Percentiles rank a stretch among this genome's conserved stretches.
phyloP scores from a whole-genome alignment of 208 protist species.

The Entamoeba invadens region DNA sequence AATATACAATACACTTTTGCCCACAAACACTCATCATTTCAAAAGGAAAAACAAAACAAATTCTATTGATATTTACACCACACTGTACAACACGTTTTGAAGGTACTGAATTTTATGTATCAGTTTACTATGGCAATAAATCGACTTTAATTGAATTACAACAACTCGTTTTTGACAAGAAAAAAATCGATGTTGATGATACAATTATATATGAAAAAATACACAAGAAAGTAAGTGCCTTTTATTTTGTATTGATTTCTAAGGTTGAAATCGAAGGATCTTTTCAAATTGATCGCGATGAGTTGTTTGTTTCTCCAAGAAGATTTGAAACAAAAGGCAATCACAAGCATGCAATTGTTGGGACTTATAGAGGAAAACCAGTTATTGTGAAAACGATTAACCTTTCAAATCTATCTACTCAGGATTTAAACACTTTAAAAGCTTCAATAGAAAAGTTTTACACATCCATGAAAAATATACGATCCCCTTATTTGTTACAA shows the following conservation, averaged over 20 bases:
- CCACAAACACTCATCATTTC: neutral
- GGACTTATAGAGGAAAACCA: neutral
- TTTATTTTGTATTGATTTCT: neutral
- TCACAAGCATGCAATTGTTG: neutral
- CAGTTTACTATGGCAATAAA: neutral
- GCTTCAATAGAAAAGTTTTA: no score
- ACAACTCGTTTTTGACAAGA: neutral
- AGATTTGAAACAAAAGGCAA: neutral
- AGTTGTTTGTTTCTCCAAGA: neutral
- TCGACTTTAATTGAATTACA: neutral
- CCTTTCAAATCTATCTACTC: no score
- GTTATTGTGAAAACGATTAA: neutral
- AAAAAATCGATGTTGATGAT: neutral
- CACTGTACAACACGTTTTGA: neutral
- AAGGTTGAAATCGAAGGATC: neutral
- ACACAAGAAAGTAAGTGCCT: neutral
- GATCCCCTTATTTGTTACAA: neutral
- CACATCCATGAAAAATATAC: neutral
- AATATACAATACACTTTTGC: neutral
- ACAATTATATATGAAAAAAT: neutral
- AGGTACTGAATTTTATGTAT: neutral
- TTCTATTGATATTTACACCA: neutral
- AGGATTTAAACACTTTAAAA: no score
- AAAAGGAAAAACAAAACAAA: neutral
- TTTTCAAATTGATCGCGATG: neutral